These are phyloP conservation scores for Didymella lethalis DNA, from an alignment of 2,329 filamentous ascomycete genomes.

Conservation along the genomic window DNA sequence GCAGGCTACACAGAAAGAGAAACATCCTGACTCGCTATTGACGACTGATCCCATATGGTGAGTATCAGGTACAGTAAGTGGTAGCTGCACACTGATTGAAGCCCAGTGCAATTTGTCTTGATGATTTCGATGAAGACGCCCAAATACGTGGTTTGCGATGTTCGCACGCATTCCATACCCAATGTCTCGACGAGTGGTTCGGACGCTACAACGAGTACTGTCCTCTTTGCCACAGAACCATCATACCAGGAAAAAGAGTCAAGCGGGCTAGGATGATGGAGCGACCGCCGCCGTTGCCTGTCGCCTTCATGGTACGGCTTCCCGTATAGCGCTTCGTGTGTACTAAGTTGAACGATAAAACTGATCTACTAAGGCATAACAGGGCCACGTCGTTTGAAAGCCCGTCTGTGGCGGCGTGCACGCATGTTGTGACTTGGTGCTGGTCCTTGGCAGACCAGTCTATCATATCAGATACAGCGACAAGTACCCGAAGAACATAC, in stretches of 20 bases:
- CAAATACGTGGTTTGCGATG: constrained; percentile 48
- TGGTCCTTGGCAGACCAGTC: background rate
- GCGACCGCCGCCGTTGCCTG: constrained; percentile 23
- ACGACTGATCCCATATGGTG: constrained; percentile 40
- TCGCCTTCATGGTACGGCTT: constrained; percentile 40
- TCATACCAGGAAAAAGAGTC: constrained; percentile 38
- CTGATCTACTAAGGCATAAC: constrained; percentile 8
- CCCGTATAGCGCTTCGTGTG: background rate
- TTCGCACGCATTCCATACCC: constrained; percentile 49
- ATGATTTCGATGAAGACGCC: constrained; percentile 43
- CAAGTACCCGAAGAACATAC: background rate
- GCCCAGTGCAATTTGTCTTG: constrained; percentile 49
- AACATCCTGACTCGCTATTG: constrained; percentile 26
- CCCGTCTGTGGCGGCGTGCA: background rate
- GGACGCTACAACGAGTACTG: constrained; percentile 49
- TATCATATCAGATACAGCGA: background rate
- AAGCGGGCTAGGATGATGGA: constrained; percentile 19
- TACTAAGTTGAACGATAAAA: background rate
- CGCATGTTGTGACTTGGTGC: background rate
- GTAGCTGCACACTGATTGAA: constrained; percentile 11
- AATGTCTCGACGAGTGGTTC: constrained; percentile 51
- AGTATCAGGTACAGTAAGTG: background rate
- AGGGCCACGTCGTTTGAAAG: constrained; percentile 18
- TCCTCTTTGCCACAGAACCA: constrained; percentile 49
- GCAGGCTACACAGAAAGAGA: constrained; percentile 36